Base-by-base conservation (phyloP, 306 rosid species). In the Mimosa pudica region DNA sequence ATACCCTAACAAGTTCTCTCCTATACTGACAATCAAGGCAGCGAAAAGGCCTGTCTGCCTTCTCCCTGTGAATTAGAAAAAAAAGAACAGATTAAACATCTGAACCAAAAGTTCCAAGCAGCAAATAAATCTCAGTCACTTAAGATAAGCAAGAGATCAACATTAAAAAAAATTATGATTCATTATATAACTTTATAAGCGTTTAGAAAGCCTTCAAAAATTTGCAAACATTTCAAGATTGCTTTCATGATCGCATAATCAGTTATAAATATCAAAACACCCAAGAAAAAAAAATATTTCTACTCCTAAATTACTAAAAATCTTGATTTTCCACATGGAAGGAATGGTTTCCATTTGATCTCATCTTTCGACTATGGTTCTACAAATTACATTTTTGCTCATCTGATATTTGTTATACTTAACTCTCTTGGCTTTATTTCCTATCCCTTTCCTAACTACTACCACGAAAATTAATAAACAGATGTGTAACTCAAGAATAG, bases 1-100 rank as follows among this genome's bases (percentile, higher is more conserved):
- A 93, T 65, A 96, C 99, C 88, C 98, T 91, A 88, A 93, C 97
- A 88, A 96, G 99, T 85, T 96, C 99, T 86, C 97, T 91, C 91
- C 99, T 91, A 87, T 96, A 96, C 79, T 93, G 96, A 85, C 92
- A 90, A 85, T 96, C 98, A 80, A 96, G 99, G 82, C 98, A 96
- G 75, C 98, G 98, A 80, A 96, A 96, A 51, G 98, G 98, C 81
- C 97, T 90, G 74, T 93, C 97, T 74, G 94, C 91, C 85, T 85
- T 93, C 92, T 96, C 99, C 92, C 99, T 94, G 80, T 76, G 84
- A 82, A 85, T 7, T 85, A 89, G 79, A 86, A 81, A 55, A 65
- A 80, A 82, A 63, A 24, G 8, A 71, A 54, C 47, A 45, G 17
- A 66, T 82, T 71, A 88, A 14, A 69, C 62, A 75, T 32, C 73